Evolutionary conservation across 805 yeast genomes (phyloP).

Genomic region (Saturnispora dispora): DNA sequence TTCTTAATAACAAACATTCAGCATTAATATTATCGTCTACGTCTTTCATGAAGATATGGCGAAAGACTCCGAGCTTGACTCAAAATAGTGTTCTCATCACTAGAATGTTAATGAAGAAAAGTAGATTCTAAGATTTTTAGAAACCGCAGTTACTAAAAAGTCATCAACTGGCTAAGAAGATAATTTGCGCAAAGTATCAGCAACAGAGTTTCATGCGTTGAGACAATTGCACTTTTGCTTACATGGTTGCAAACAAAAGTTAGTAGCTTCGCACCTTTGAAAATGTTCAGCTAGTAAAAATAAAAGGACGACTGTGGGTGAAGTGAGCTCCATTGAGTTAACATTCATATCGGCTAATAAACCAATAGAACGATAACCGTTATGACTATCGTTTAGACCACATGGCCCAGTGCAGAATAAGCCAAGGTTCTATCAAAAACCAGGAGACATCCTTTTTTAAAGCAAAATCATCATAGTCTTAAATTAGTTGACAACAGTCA

Average conservation of each 20-base stretch:
- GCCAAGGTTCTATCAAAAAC: constrained; percentile 8
- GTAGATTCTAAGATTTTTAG: neutral
- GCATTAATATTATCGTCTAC: constrained; percentile 14
- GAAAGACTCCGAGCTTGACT: constrained; percentile 20
- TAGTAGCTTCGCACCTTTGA: constrained; percentile 16
- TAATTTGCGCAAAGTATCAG: neutral
- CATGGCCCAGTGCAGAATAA: constrained; percentile 18
- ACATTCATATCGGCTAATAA: constrained; percentile 1
- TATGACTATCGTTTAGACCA: constrained; percentile 19
- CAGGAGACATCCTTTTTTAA: neutral
- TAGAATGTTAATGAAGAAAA: neutral
- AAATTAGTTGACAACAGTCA: neutral
- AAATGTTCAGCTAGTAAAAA: constrained; percentile 14
- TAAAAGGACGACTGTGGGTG: constrained; percentile 13
- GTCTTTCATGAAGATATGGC: constrained; percentile 14
- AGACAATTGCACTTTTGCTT: neutral
- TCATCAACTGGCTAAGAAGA: constrained; percentile 1
- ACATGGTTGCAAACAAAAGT: neutral
- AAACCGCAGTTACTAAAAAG: neutral
- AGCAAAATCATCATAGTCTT: neutral
- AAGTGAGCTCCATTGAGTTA: constrained; percentile 26
- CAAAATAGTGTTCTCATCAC: constrained; percentile 13
- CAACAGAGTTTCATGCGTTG: neutral
- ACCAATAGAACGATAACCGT: constrained; percentile 15
- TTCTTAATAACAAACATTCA: constrained; percentile 3